Conservation (phyloP, 768 basidiomycete species). For the Hygrocybe coccinea region DNA sequence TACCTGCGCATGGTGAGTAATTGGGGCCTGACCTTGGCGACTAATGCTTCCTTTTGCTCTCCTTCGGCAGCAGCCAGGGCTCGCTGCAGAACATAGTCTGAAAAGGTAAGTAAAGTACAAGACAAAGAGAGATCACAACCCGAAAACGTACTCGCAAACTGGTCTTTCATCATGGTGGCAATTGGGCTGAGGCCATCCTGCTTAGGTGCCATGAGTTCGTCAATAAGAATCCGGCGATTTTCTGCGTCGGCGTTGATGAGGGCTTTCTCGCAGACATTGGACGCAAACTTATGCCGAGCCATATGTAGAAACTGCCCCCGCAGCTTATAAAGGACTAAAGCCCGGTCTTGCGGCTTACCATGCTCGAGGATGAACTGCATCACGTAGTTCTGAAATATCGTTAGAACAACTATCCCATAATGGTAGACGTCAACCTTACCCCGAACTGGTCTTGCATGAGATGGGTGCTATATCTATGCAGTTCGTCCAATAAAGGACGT, state of each 20-base stretch:
- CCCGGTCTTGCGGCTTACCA: constrained; percentile 65
- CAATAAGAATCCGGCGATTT: constrained; percentile 64
- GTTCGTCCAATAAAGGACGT: constrained; percentile 72
- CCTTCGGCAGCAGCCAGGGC: constrained; percentile 65
- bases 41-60: constrained; percentile 65
- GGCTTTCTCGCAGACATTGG: constrained; percentile 94
- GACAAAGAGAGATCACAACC: not conserved
- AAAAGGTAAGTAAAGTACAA: constrained; percentile 3
- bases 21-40: constrained; percentile 59
- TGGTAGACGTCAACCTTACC: constrained; percentile 40
- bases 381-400: constrained; percentile 72
- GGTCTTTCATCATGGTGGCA: constrained; percentile 78
- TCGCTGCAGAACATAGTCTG: constrained; percentile 84
- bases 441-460: constrained; percentile 92
- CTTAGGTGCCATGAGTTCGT: constrained; percentile 70
- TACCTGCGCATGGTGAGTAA: constrained; percentile 66
- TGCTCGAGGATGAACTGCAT: constrained; percentile 89
- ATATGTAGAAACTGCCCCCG: constrained; percentile 74
- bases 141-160: constrained; percentile 69
- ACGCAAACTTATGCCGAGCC: constrained; percentile 88
- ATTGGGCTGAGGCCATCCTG: constrained; percentile 66
- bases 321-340: constrained; percentile 60
- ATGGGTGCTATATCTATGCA: constrained; percentile 62
- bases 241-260: constrained; percentile 60
- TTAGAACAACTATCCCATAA: constrained; percentile 4